Conservation (phyloP, 1,284 basidiomycete genomes). For the Vanrija humicola region DNA sequence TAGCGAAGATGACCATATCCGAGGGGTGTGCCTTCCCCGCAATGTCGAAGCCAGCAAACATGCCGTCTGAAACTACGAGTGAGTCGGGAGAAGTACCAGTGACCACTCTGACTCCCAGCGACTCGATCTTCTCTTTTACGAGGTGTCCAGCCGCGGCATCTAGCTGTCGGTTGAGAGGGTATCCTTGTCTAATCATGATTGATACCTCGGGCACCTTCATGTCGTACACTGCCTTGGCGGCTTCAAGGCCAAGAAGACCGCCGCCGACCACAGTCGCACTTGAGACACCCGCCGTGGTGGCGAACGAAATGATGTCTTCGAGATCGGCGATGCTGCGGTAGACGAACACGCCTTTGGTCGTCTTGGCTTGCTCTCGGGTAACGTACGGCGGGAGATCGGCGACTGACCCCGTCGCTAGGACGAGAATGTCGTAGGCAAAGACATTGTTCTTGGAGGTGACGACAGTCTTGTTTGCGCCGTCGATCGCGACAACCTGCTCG, state of each 20-base stretch:
- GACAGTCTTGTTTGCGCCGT: conserved; percentile 53
- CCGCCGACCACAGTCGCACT: conserved; percentile 65
- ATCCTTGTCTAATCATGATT: conserved; percentile 60
- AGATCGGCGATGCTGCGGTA: conserved; percentile 69
- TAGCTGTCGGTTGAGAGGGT: conserved; percentile 66
- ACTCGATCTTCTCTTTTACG: conserved; percentile 63
- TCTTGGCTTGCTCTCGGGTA: conserved; percentile 50
- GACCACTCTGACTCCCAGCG: conserved; percentile 58
- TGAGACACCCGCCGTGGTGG: conserved; percentile 52
- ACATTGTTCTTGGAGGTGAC: conserved; percentile 54
- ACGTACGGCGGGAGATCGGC: conserved; percentile 65
- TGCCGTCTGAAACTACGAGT: conserved; percentile 6
- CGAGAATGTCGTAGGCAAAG: conserved; percentile 60
- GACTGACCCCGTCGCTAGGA: conserved; percentile 68
- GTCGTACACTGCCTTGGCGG: conserved; percentile 68
- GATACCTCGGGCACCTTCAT: conserved; percentile 49
- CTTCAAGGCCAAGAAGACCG: conserved; percentile 65
- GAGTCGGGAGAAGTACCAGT: conserved; percentile 41
- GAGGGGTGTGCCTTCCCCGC: conserved; percentile 52
- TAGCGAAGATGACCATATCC: conserved; percentile 61
- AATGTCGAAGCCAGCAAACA: conserved; percentile 55
- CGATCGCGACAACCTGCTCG: conserved; percentile 56
- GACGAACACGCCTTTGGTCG: conserved; percentile 60
- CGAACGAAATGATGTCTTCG: conserved; percentile 60
- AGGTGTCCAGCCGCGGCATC: conserved; percentile 66